A percentile compares a stretch with the other conserved stretches of the same genome.
Conservation (phyloP, 495 filamentous ascomycete genomes). For the Bombardia bombarda region DNA sequence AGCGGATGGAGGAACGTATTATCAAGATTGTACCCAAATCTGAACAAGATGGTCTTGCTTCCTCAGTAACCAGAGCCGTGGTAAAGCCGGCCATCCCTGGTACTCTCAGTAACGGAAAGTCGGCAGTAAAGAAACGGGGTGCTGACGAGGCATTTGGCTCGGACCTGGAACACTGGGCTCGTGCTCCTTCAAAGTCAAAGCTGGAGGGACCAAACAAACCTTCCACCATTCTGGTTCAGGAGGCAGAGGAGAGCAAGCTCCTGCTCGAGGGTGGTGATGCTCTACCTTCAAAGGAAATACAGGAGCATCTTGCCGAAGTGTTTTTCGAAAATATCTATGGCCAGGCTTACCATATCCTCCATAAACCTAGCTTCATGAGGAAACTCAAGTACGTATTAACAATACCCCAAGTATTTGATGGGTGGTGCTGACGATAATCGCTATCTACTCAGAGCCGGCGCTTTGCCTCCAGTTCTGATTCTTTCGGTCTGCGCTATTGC, state of each 20-base stretch:
- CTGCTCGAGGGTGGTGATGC: slow-evolving; percentile 75
- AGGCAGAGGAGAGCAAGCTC: slow-evolving; percentile 63
- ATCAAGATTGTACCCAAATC: slow-evolving; percentile 92
- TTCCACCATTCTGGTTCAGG: slow-evolving; percentile 51
- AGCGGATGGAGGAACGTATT: slow-evolving; percentile 94
- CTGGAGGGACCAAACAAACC: slow-evolving; percentile 41
- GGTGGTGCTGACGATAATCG: neutral
- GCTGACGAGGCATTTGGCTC: slow-evolving; percentile 81
- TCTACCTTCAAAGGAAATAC: slow-evolving; percentile 79
- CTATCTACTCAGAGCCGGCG: slow-evolving; percentile 33
- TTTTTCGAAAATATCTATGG: slow-evolving; percentile 97
- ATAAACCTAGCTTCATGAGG: slow-evolving; percentile 94
- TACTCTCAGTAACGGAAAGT: slow-evolving; percentile 38
- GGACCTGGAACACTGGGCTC: slow-evolving; percentile 77
- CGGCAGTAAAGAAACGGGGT: slow-evolving; percentile 67
- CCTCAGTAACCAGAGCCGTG: slow-evolving; percentile 58
- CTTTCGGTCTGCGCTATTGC: slow-evolving; percentile 89
- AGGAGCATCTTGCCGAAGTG: slow-evolving; percentile 88
- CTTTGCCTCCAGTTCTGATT: slow-evolving; percentile 73
- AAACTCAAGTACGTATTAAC: slow-evolving; percentile 57
- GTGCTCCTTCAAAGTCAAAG: slow-evolving; percentile 40
- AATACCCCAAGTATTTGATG: neutral
- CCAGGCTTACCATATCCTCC: slow-evolving; percentile 89
- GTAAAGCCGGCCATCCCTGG: slow-evolving; percentile 73
- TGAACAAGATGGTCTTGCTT: slow-evolving; percentile 48